Percentiles rank a stretch among this genome's conserved stretches.
Conservation (phyloP, 2,329 filamentous ascomycete species). For the Cryphonectria radicalis region DNA sequence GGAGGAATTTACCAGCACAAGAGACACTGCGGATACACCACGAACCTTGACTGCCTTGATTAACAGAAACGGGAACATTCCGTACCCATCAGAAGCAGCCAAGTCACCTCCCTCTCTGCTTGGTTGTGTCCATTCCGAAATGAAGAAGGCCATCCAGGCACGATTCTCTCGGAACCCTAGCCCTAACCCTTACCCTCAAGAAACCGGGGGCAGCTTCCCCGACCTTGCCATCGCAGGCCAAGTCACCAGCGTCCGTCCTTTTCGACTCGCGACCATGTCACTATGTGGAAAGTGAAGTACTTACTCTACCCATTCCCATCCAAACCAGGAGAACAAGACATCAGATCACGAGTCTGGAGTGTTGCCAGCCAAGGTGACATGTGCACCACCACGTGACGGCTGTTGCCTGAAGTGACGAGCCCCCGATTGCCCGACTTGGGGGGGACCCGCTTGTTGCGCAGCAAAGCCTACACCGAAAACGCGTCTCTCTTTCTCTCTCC, state of each 20-base stretch:
- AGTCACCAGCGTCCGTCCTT: not conserved
- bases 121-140: not conserved
- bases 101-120: no score
- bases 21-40: no score
- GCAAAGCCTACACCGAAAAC: not conserved
- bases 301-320: not conserved
- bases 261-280: not conserved
- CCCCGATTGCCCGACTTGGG: not conserved
- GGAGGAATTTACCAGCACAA: no score
- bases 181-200: not conserved
- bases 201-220: not conserved
- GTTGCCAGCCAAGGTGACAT: conserved; percentile 2
- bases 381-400: conserved; percentile 25
- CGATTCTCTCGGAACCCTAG: not conserved
- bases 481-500: not conserved
- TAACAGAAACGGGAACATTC: no score
- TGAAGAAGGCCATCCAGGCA: not conserved
- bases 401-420: conserved; percentile 23
- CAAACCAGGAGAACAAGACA: not conserved
- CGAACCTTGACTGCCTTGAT: no score
- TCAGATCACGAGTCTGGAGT: not conserved
- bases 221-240: not conserved
- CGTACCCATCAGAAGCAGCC: no score
- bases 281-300: not conserved
- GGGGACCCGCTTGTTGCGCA: not conserved